Base-by-base conservation (phyloP, 345 rosid species). In the Aquilaria sinensis region DNA sequence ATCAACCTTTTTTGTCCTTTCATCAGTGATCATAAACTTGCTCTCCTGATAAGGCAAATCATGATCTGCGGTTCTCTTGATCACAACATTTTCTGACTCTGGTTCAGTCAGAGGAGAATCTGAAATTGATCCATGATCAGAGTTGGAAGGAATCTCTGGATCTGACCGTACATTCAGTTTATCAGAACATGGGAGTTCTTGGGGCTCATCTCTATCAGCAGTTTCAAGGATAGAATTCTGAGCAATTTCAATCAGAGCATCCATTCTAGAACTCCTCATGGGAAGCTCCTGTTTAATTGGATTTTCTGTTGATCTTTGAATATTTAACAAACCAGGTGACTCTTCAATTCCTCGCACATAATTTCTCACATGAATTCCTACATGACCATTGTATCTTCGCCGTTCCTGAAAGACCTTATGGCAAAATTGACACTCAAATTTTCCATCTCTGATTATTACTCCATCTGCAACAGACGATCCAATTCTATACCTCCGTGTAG, bases 401-500 rank as follows among this genome's bases (percentile, higher is more conserved):
- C 94, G 80, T 68, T 87, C 90, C n/a, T 80, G 74, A 53, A 87
- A 87, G 14, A 80, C 82, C 73, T 87, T 84, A 65, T 87, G 94
- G 73, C 94, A 87, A 64, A 87, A 84, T 70, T 84, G 94, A 68
- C 94, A 87, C 77, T 87, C 90, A 66, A 75, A 87, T 66, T 87
- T 87, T 23, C 95, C 91, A 67, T 85, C 88, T 67, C 80, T 85
- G 69, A 85, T 66, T 62, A 85, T 87, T 47, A 83, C 88, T 47
- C 89, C 91, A 73, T 85, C 91, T 47, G 89, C 91, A 66, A 88
- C 89, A 52, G 96, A 81, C 57, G 87, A 83, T 58, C 89, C 96
- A 41, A 80, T 78, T 63, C 86, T 78, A 53, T 76, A 80, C 60
- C 75, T 85, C 73, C 85, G 81, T 12, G 91, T 83, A 68, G 83